Conservation (phyloP, 2,329 filamentous ascomycete species). For the Karstenula rhodostoma region DNA sequence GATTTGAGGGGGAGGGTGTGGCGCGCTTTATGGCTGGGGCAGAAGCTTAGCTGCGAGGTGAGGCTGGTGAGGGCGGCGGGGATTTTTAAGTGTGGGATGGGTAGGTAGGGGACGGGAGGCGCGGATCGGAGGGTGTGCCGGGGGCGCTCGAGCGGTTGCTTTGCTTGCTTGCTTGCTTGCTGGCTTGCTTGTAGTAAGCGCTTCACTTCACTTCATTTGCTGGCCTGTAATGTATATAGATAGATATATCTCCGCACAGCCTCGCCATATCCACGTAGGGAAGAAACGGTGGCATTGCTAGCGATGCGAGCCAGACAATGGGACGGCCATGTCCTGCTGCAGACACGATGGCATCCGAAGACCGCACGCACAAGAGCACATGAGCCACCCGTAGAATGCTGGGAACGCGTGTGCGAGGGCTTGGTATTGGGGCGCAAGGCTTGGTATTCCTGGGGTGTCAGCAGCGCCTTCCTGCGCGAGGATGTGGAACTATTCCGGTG, state of each 20-base stretch:
- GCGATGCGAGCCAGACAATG: not conserved
- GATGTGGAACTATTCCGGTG: not conserved
- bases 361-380: not conserved
- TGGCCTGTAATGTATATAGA: not conserved
- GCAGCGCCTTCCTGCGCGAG: not conserved
- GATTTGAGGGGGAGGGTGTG: not conserved
- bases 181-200: not conserved
- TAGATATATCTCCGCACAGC: not conserved
- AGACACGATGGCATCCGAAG: not conserved
- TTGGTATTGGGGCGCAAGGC: slow-evolving; percentile 32
- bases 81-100: not conserved
- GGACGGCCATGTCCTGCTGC: not conserved
- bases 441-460: slow-evolving; percentile 8
- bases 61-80: not conserved
- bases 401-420: slow-evolving; percentile 28
- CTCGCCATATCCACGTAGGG: not conserved
- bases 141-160: not conserved
- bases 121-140: slow-evolving; percentile 10
- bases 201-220: not conserved
- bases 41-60: slow-evolving; percentile 5
- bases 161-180: not conserved
- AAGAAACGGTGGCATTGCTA: not conserved
- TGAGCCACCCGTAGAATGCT: slow-evolving; percentile 25
- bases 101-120: not conserved
- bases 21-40: not conserved